A percentile compares a stretch with the other conserved stretches of the same genome.
phyloP scores from a whole-genome alignment of 1,284 basidiomycete species.

The Fomes fomentarius region DNA sequence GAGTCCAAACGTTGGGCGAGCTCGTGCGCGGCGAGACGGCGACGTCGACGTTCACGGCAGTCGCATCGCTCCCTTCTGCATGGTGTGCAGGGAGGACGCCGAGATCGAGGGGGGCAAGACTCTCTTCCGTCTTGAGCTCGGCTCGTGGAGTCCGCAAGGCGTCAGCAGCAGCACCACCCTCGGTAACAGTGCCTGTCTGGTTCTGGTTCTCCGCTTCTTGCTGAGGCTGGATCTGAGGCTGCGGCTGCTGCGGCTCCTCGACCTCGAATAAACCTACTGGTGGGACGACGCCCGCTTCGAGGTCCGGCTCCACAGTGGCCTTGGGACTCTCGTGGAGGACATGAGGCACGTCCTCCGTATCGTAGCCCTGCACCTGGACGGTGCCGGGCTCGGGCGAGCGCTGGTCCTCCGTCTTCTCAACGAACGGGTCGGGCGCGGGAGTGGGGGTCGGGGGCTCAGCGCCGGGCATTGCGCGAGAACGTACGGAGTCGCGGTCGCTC shows the following conservation, averaged over 20 bases:
- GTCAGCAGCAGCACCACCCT: slow-evolving; percentile 2
- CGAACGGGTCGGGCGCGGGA: slow-evolving; percentile 1
- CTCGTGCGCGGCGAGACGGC: slow-evolving; percentile 6
- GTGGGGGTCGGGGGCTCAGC: slow-evolving; percentile 21
- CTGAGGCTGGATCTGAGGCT: neutral
- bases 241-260: neutral
- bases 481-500: slow-evolving; percentile 17
- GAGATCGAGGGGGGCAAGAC: slow-evolving; percentile 11
- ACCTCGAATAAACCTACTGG: slow-evolving; percentile 11
- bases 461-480: slow-evolving; percentile 21
- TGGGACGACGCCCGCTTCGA: slow-evolving; percentile 11
- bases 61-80: slow-evolving; percentile 16
- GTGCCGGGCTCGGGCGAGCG: slow-evolving; percentile 8
- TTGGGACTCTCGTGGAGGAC: slow-evolving; percentile 3
- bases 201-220: neutral
- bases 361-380: slow-evolving; percentile 4
- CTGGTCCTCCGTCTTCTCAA: slow-evolving; percentile 5
- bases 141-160: slow-evolving; percentile 5
- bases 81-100: neutral
- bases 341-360: slow-evolving; percentile 11
- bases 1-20: slow-evolving; percentile 22
- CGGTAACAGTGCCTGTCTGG: neutral
- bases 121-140: slow-evolving; percentile 8
- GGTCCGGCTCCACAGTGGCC: slow-evolving; percentile 3
- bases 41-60: slow-evolving; percentile 15